Percentiles rank a stretch among this genome's conserved stretches.
phyloP scores from a whole-genome alignment of 1,284 basidiomycete genomes.

The Takashimella tepidaria region DNA sequence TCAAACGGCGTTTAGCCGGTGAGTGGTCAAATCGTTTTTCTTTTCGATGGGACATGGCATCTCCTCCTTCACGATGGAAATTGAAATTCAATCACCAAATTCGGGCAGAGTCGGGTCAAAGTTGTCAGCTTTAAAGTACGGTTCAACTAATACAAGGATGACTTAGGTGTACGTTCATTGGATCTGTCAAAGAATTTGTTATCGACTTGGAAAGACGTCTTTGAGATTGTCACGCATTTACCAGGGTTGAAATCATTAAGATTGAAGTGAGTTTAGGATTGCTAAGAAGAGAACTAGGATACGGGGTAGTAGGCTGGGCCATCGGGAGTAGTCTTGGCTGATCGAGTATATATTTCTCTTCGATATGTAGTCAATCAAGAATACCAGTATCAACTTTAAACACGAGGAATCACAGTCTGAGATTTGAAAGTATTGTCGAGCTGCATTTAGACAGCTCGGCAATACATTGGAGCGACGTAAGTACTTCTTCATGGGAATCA shows the following conservation, averaged over 20 bases:
- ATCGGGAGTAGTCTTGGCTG: no score
- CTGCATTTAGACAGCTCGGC: slow-evolving; percentile 71
- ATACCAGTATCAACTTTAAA: no score
- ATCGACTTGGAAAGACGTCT: slow-evolving; percentile 64
- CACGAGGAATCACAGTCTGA: no score
- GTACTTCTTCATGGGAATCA: slow-evolving; percentile 7
- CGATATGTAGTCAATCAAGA: no score
- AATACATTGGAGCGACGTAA: slow-evolving; percentile 64
- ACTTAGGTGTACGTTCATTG: slow-evolving; percentile 71
- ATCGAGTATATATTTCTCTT: no score
- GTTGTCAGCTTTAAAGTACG: slow-evolving; percentile 4
- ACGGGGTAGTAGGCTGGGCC: background rate
- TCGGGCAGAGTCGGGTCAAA: background rate
- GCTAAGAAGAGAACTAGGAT: slow-evolving; percentile 2
- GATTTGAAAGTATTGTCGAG: slow-evolving; percentile 58
- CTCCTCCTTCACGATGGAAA: no score
- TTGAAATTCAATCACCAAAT: no score
- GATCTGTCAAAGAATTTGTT: slow-evolving; percentile 79
- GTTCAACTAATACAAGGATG: slow-evolving; percentile 14
- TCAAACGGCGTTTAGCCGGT: slow-evolving; percentile 33
- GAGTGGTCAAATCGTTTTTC: background rate
- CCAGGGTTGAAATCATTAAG: slow-evolving; percentile 61
- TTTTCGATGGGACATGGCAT: background rate
- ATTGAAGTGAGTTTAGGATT: slow-evolving; percentile 59
- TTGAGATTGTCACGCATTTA: slow-evolving; percentile 61